These are phyloP conservation scores for Sporobolomyces phaffii DNA, from an alignment of 768 basidiomycete genomes.

Conservation along the genomic window DNA sequence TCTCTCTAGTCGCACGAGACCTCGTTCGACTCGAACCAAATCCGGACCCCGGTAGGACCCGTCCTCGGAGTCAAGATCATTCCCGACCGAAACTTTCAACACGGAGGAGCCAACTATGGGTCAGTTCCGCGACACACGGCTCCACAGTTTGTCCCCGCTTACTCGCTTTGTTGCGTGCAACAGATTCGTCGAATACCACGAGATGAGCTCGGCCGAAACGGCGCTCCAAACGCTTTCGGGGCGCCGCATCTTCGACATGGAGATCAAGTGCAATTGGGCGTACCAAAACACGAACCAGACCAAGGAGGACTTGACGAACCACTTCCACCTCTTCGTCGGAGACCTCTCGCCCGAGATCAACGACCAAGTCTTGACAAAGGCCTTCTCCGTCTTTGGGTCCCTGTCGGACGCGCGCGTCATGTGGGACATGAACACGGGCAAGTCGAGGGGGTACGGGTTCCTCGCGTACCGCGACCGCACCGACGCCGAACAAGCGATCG, in stretches of 20 bases:
- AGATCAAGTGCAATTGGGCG: slow-evolving; percentile 99
- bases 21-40: neutral
- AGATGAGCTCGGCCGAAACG: slow-evolving; percentile 97
- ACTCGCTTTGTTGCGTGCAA: too few relatives aligned
- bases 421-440: slow-evolving; percentile 99
- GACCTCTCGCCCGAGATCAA: slow-evolving; percentile 98
- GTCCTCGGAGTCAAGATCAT: slow-evolving; percentile 99
- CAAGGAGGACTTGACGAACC: slow-evolving; percentile 96
- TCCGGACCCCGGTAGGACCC: slow-evolving; percentile 54
- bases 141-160: too few relatives aligned
- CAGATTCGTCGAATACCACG: slow-evolving; percentile 79
- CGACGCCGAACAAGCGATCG: slow-evolving; percentile 97
- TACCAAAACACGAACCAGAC: slow-evolving; percentile 89
- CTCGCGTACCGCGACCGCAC: slow-evolving; percentile 98
- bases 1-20: neutral
- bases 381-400: slow-evolving; percentile 92
- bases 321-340: slow-evolving; percentile 99
- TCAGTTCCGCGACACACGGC: slow-evolving; percentile 50
- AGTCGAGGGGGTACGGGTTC: slow-evolving; percentile 96
- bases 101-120: slow-evolving; percentile 98
- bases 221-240: slow-evolving; percentile 98
- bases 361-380: slow-evolving; percentile 91
- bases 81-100: slow-evolving; percentile 97
- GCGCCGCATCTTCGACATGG: slow-evolving; percentile 98
- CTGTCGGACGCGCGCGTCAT: slow-evolving; percentile 97